Conservation (phyloP, 2,329 filamentous ascomycete genomes). For the Aspergillus sergii region DNA sequence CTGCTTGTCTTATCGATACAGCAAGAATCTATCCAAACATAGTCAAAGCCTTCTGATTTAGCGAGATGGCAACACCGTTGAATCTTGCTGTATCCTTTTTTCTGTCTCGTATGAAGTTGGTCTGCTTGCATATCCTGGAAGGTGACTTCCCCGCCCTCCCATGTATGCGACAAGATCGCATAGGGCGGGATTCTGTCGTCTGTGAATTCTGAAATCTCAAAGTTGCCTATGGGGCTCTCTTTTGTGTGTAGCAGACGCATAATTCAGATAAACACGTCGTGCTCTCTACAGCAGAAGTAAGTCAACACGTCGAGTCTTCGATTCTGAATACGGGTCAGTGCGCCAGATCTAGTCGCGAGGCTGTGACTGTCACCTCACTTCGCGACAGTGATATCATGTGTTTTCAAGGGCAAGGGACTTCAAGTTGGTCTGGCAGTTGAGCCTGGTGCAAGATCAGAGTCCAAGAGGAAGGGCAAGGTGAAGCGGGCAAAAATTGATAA, state of each 20-base stretch:
- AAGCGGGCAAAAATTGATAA: no score
- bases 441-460: no score
- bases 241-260: neutral
- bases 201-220: neutral
- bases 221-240: neutral
- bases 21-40: neutral
- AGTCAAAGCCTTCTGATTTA: neutral
- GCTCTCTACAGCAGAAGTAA: neutral
- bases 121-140: neutral
- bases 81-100: neutral
- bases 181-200: neutral
- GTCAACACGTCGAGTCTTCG: neutral
- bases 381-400: no score
- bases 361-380: no score
- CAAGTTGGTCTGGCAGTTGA: no score
- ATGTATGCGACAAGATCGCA: neutral
- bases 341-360: no score
- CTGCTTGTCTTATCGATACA: neutral
- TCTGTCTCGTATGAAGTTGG: neutral
- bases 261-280: neutral
- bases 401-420: no score
- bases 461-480: no score
- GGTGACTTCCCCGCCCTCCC: neutral
- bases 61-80: neutral
- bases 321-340: no score